Base-by-base conservation (phyloP, 805 yeast genomes). In the Wickerhamiella allomyrinae region DNA sequence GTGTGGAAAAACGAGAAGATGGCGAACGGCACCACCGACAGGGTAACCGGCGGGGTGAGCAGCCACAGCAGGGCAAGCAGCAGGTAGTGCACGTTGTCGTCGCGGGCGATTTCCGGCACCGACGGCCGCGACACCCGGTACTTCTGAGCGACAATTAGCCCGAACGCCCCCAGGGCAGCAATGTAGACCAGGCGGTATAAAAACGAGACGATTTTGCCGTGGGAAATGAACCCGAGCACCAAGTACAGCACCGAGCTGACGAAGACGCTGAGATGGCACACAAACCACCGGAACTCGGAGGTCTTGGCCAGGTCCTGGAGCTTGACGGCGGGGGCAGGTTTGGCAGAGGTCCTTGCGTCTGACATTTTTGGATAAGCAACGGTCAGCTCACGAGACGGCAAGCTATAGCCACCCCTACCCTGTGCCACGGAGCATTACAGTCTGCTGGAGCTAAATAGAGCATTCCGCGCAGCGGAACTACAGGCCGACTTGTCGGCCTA, bases 1-100 rank as follows among this genome's bases (percentile, higher is more conserved):
- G 75, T 76, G 58, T 87, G 96, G 74, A 89, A 86, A 15, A 77
- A 57, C 7, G 95, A 79, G 60, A 80, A 87, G 43, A 82, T 65
- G 37, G 74, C 66, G 56, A 81, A 85, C 42, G 96, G 94, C 20
- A 77, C 58, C 48, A 79, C 63, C 2, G 94, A 71, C 42, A 82
- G 57, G 25, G 73, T 60, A 48, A 73, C 71, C 46, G 70, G 73
- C 37, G 79, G 76, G 50, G 85, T 71, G 44, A 77, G 57, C 54
- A 70, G 61, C 76, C 76, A 74, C 34, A 66, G 66, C 46, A 71
- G 49, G 39, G 77, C 76, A 45, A 77, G 61, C 34, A 67, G 58
- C 41, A 82, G 67, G 61, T 86, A 87, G 50, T 84, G 89, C 43
- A 73, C 65, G 57, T 81, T 82, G 56, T 80, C 91, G 59, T 83